phyloP scores from a whole-genome alignment of 148 eudicot genomes.

The Rhododendron griersonianum region DNA sequence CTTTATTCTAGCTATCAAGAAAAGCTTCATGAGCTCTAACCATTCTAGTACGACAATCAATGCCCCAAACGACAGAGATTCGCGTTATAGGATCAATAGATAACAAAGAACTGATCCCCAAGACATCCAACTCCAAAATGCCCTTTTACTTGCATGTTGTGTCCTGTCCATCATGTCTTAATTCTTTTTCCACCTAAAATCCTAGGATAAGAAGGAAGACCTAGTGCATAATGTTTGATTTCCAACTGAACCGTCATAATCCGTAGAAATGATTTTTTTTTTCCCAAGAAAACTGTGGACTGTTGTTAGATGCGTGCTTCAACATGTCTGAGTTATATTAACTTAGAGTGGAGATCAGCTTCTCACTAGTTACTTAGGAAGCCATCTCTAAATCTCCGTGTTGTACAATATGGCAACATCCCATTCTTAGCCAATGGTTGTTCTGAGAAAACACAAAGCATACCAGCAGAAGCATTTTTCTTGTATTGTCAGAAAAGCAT shows the following conservation, averaged over 20 bases:
- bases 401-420: not conserved
- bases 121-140: not conserved
- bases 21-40: not conserved
- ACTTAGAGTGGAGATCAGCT: not conserved
- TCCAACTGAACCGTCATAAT: not conserved
- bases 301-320: not conserved
- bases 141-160: not conserved
- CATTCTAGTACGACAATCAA: not conserved
- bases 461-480: not conserved
- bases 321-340: not conserved
- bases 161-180: not conserved
- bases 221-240: not conserved
- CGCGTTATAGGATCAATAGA: not conserved
- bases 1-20: not conserved
- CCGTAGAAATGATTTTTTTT: not conserved
- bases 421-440: not conserved
- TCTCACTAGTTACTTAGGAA: not conserved
- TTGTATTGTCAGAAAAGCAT: not conserved
- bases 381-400: not conserved
- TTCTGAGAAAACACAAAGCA: not conserved
- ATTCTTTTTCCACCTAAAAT: not conserved
- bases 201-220: not conserved
- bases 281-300: not conserved
- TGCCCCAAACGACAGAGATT: not conserved
- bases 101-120: not conserved